Percentiles rank a stretch among this genome's conserved stretches.
phyloP scores from a whole-genome alignment of 345 rosid species.

The Crucihimalaya himalaica region DNA sequence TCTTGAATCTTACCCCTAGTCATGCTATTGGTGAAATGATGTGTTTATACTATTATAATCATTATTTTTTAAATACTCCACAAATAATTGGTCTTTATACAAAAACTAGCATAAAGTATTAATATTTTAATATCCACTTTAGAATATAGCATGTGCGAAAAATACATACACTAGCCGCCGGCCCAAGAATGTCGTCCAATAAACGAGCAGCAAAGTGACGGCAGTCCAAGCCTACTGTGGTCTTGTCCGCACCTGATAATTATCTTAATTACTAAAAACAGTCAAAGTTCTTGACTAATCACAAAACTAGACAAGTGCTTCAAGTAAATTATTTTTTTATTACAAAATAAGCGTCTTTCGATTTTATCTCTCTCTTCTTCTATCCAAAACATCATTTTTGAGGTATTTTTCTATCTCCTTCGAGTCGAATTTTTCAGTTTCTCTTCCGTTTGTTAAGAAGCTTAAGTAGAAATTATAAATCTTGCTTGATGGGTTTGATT shows the following conservation, averaged over 20 bases:
- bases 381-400: slow-evolving; percentile 35
- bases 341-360: not conserved
- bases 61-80: no score
- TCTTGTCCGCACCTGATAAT: slow-evolving; percentile 10
- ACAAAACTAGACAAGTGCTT: slow-evolving; percentile 12
- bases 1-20: slow-evolving; percentile 26
- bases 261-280: slow-evolving; percentile 21
- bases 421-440: slow-evolving; percentile 16
- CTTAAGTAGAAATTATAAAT: not conserved
- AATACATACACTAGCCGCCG: slow-evolving; percentile 43
- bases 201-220: slow-evolving; percentile 24
- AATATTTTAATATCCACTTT: not conserved
- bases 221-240: slow-evolving; percentile 15
- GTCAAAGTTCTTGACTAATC: slow-evolving; percentile 36
- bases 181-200: slow-evolving; percentile 24
- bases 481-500: not conserved
- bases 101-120: not conserved
- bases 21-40: slow-evolving; percentile 4
- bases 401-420: slow-evolving; percentile 22
- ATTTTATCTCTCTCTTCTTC: not conserved
- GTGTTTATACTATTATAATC: slow-evolving; percentile 2
- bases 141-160: slow-evolving; percentile 38
- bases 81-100: slow-evolving; percentile 5
- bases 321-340: slow-evolving; percentile 12
- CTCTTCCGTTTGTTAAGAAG: not conserved